Evolutionary conservation across 176 grass and related monocot species (phyloP).

Genomic region (Saccharum officinarum): DNA sequence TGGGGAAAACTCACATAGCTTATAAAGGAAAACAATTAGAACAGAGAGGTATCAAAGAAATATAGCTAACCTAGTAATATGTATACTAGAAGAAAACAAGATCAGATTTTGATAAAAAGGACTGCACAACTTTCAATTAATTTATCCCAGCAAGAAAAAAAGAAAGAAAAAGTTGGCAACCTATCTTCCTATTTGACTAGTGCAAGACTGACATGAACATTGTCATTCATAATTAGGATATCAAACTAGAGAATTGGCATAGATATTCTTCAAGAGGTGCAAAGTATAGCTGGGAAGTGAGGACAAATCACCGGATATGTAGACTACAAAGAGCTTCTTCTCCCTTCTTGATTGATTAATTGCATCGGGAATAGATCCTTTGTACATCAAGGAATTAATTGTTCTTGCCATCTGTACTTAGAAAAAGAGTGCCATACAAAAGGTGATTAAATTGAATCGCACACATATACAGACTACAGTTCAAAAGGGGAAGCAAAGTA

Average conservation of each 20-base stretch:
- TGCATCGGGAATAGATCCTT: conserved; percentile 79
- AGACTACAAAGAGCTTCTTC: conserved; percentile 96
- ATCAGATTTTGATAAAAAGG: neutral
- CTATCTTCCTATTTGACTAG: neutral
- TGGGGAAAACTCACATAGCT: neutral
- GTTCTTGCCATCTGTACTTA: conserved; percentile 68
- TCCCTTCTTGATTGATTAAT: conserved; percentile 76
- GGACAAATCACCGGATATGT: conserved; percentile 72
- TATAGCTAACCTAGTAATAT: neutral
- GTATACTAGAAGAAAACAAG: neutral
- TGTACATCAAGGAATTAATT: conserved; percentile 63
- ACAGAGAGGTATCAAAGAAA: neutral
- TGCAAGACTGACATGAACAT: neutral
- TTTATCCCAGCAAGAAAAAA: neutral
- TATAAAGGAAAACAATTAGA: conserved; percentile 17
- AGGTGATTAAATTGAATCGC: neutral
- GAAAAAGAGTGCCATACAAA: conserved; percentile 21
- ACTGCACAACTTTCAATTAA: neutral
- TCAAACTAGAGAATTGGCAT: neutral
- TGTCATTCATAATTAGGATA: neutral
- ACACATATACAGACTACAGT: neutral
- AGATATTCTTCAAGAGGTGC: neutral
- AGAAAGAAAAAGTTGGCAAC: neutral
- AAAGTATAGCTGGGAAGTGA: conserved; percentile 16
- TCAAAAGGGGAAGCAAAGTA: neutral